A percentile compares a stretch with the other conserved stretches of the same genome.
phyloP scores from a whole-genome alignment of 148 eudicot genomes.

The Arbutus unedo region DNA sequence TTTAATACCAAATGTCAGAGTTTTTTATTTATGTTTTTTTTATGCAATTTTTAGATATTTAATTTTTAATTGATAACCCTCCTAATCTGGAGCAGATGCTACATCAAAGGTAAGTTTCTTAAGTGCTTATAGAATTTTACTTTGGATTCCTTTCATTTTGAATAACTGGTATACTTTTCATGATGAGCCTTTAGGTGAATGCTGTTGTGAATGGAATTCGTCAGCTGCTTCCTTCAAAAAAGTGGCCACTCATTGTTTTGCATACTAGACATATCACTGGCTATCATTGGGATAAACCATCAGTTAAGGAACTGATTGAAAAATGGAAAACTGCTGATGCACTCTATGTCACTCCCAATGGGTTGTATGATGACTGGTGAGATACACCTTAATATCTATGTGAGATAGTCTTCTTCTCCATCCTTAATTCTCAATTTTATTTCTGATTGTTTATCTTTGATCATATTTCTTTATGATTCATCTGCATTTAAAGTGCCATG shows the following conservation, averaged over 20 bases:
- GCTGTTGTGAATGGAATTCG: conserved; percentile 80
- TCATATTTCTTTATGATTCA: conserved; percentile 8
- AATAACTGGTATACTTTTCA: not conserved
- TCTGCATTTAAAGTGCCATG: conserved; percentile 13
- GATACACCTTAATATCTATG: conserved; percentile 16
- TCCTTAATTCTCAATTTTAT: not conserved
- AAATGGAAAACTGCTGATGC: conserved; percentile 81
- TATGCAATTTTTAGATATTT: not conserved
- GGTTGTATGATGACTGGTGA: conserved; percentile 97
- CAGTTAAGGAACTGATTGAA: conserved; percentile 50
- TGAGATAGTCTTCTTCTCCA: not conserved
- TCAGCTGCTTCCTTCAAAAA: conserved; percentile 69
- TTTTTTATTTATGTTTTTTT: not conserved
- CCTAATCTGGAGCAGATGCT: not conserved
- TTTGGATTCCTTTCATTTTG: not conserved
- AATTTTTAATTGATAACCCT: not conserved
- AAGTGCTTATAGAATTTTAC: not conserved
- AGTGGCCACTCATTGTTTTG: conserved; percentile 77
- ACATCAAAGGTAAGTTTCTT: conserved; percentile 45
- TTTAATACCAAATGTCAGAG: not conserved
- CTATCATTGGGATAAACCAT: conserved; percentile 46
- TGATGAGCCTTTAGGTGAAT: conserved; percentile 50
- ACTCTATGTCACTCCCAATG: conserved; percentile 84
- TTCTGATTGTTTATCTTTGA: not conserved
- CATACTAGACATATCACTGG: conserved; percentile 74